These are phyloP conservation scores for Chlorella sp. DNA, from an alignment of 139 green algal species.

Conservation along the genomic window DNA sequence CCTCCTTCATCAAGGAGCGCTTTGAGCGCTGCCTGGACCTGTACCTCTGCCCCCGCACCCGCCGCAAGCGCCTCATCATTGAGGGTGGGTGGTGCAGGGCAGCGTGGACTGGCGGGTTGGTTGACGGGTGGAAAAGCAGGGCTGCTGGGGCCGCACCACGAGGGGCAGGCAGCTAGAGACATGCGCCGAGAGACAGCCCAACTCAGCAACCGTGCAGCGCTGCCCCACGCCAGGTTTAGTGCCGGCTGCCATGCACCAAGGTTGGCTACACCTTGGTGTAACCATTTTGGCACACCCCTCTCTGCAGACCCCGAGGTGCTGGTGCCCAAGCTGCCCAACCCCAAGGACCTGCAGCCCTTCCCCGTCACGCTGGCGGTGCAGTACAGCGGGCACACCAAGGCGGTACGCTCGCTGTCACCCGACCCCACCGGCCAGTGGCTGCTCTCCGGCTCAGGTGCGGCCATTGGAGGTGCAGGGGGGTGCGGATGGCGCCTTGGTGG, in stretches of 20 bases:
- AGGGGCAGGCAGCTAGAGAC: too few species aligned
- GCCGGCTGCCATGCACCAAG: too few species aligned
- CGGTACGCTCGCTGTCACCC: conserved; percentile 21
- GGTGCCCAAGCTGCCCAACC: conserved; percentile 94
- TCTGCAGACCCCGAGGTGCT: conserved; percentile 79
- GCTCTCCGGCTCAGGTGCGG: conserved; percentile 43
- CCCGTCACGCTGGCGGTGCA: conserved; percentile 79
- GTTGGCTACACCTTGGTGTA: too few species aligned
- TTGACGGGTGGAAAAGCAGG: too few species aligned
- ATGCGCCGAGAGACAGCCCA: too few species aligned
- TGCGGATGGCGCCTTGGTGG: background rate
- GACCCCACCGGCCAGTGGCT: conserved; percentile 77
- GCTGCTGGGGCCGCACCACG: too few species aligned
- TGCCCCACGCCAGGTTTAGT: too few species aligned
- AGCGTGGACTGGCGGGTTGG: too few species aligned
- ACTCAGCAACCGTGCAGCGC: too few species aligned
- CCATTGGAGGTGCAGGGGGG: background rate
- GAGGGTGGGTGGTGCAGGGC: conserved; percentile 8
- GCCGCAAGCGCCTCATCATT: conserved; percentile 79
- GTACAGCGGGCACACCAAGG: conserved; percentile 83
- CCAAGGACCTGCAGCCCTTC: conserved; percentile 94
- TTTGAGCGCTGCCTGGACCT: conserved; percentile 99
- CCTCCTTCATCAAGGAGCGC: conserved; percentile 91
- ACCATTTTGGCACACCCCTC: background rate
- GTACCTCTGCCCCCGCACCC: conserved; percentile 94